phyloP scores from a whole-genome alignment of 257 asterid genomes.

The Euphrasia confusa region DNA sequence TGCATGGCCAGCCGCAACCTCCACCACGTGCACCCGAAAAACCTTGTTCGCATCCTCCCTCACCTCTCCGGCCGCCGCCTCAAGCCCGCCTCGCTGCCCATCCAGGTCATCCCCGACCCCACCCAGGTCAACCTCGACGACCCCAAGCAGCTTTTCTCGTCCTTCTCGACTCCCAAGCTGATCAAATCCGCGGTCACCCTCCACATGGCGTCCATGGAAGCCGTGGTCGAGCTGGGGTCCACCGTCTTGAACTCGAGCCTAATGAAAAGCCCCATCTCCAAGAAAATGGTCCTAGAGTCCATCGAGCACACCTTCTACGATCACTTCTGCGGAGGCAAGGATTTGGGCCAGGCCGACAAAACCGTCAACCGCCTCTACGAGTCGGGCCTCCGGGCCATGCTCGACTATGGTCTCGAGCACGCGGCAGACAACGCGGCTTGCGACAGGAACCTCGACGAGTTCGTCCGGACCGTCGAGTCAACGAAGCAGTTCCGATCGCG shows the following conservation, averaged over 20 bases:
- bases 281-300: conserved; percentile 26
- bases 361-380: conserved; percentile 41
- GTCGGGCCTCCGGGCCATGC: conserved; percentile 53
- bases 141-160: conserved; percentile 37
- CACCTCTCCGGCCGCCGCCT: conserved; percentile 23
- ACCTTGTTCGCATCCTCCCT: conserved; percentile 26
- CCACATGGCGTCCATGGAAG: conserved; percentile 35
- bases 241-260: conserved; percentile 55
- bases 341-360: conserved; percentile 35
- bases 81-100: conserved; percentile 27
- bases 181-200: conserved; percentile 41
- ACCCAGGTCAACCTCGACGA: conserved; percentile 25
- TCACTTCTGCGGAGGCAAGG: conserved; percentile 69
- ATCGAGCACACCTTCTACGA: conserved; percentile 42
- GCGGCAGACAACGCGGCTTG: conserved; percentile 48
- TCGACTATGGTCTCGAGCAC: conserved; percentile 76
- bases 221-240: conserved; percentile 44
- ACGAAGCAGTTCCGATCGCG: conserved; percentile 33
- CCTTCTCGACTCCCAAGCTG: conserved; percentile 41
- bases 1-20: conserved; percentile 41
- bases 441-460: conserved; percentile 44
- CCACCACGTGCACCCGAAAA: conserved; percentile 21
- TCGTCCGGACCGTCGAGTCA: conserved; percentile 41
- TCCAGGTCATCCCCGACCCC: background rate
- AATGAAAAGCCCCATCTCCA: conserved; percentile 37